phyloP scores from a whole-genome alignment of 2,329 filamentous ascomycete species.

The Leptographium wingfieldii region DNA sequence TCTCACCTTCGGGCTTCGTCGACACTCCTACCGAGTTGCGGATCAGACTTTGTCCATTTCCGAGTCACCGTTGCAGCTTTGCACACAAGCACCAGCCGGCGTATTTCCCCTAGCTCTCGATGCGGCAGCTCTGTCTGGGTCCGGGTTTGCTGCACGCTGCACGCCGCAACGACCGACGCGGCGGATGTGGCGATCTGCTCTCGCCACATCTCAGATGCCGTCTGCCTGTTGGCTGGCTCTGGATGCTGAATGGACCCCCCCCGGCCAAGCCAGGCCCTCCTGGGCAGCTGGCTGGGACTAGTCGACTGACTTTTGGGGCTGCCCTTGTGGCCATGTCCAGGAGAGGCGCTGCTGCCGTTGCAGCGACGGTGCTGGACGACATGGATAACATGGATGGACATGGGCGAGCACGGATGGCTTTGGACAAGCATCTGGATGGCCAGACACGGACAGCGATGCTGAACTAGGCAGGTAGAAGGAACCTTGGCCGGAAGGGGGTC shows the following conservation, averaged over 20 bases:
- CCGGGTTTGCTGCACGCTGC: too few species aligned
- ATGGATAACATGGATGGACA: too few species aligned
- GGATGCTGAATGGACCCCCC: not conserved
- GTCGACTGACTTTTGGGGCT: not conserved
- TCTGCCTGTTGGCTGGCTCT: too few species aligned
- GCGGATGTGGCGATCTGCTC: not conserved
- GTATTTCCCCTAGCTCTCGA: too few species aligned
- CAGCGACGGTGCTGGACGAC: not conserved
- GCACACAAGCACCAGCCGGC: not conserved
- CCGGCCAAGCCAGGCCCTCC: not conserved
- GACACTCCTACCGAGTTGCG: too few species aligned
- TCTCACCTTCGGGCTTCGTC: too few species aligned
- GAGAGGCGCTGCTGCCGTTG: not conserved
- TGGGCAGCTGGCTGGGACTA: not conserved
- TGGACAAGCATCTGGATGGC: not conserved
- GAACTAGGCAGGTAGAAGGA: conserved; percentile 4
- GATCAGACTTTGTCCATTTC: too few species aligned
- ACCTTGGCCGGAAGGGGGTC: not conserved
- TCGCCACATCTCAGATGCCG: not conserved
- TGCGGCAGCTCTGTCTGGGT: too few species aligned
- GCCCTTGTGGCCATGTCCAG: not conserved
- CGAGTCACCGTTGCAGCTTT: not conserved
- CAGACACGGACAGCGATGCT: conserved; percentile 1
- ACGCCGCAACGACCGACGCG: not conserved
- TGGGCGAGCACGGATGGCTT: too few species aligned